Conservation (phyloP, 306 rosid species). For the Castanopsis chinensis region DNA sequence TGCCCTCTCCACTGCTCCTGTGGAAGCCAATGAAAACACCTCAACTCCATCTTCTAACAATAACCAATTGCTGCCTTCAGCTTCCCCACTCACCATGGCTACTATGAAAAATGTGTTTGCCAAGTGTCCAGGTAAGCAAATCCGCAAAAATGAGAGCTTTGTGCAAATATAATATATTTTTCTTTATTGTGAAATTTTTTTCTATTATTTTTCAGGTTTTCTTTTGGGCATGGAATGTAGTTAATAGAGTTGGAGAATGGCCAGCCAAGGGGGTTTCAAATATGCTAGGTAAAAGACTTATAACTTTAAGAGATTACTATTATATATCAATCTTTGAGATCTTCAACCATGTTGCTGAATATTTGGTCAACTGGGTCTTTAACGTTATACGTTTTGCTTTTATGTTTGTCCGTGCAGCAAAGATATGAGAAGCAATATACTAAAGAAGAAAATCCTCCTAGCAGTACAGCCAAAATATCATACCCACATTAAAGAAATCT, state of each 20-base stretch:
- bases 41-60: conserved; percentile 24
- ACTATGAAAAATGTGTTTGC: conserved; percentile 38
- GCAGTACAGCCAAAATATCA: conserved; percentile 74
- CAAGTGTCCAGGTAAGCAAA: conserved; percentile 42
- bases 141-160: not conserved
- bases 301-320: too few relatives aligned
- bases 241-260: conserved; percentile 39
- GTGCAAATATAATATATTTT: too few relatives aligned
- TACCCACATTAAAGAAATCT: conserved; percentile 71
- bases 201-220: conserved; percentile 26
- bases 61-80: conserved; percentile 29
- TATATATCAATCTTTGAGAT: not conserved
- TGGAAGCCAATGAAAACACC: conserved; percentile 32
- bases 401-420: conserved; percentile 42
- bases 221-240: conserved; percentile 45
- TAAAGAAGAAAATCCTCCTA: conserved; percentile 51
- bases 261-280: conserved; percentile 40
- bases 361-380: not conserved
- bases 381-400: not conserved
- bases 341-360: not conserved
- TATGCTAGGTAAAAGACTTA: conserved; percentile 53
- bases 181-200: not conserved
- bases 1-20: conserved; percentile 31
- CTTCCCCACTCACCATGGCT: conserved; percentile 33
- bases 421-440: conserved; percentile 67